Base-by-base conservation (phyloP, 176 grass and related monocot species). In the Neostapfia colusana region DNA sequence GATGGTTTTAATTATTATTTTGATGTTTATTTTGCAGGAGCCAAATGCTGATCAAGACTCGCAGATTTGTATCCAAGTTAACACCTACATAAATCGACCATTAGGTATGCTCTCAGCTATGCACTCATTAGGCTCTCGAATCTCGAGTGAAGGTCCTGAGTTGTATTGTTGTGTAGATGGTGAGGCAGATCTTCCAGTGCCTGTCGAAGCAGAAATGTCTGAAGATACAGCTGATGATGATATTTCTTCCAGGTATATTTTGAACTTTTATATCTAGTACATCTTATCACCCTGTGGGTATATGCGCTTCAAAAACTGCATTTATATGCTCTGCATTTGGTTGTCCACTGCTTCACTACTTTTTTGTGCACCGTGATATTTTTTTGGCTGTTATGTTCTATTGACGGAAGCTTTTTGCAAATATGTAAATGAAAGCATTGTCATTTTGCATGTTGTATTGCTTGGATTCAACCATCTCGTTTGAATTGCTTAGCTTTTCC, bases 161-260 rank as follows among this genome's bases (percentile, higher is more conserved):
- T 67, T 77, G 24, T 88, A 72, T 63, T 81, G 34, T 56, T 54
- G 45, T 85, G 73, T 66, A 99, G 89, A 99, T 72, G 69, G 78
- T 74, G 95, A 99, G 69, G 85, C 82, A 56, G 85, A 92, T 77
- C 85, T 73, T 86, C 78, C 78, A 69, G 74, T 88, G 67, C 87
- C 89, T 82, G 81, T 90, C 9, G 91, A 90, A 74, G 89, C 88
- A 72, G 91, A 94, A 87, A 90, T 89, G 76, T 97, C 91, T 14
- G 95, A 97, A 79, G 89, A 93, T 74, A 89, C 94, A 39, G 89
- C 82, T 56, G 95, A 99, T 69, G 95, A 95, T 89, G 95, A 99
- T 83, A 84, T 99, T 21, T 99, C 95, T 88, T 99, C 95, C 78
- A 94, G 95, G 95, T 99, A 55, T 42, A 26, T 64, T 74, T 79